Conservation (phyloP, 2,329 filamentous ascomycete genomes). For the Trichoderma brevicompactum region DNA sequence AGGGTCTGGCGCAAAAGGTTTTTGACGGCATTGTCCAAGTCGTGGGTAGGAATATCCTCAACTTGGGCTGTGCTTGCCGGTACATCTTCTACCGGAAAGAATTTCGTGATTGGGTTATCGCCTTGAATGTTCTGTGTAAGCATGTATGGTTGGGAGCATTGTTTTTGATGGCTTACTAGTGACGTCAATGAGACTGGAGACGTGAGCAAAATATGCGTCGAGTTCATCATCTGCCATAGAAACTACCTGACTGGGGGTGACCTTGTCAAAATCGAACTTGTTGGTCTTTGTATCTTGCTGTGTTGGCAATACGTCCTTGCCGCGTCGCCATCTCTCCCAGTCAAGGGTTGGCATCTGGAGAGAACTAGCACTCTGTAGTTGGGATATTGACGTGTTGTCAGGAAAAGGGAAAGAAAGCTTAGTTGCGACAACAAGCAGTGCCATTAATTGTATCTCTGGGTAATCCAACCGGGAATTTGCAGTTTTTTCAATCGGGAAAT, state of each 20-base stretch:
- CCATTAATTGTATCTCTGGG: constrained; percentile 76
- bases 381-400: constrained; percentile 47
- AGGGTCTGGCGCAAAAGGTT: constrained; percentile 34
- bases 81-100: constrained; percentile 42
- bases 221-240: constrained; percentile 63
- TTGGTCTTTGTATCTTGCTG: constrained; percentile 26
- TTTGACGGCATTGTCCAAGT: constrained; percentile 35
- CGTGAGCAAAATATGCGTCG: constrained; percentile 64
- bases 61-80: constrained; percentile 26
- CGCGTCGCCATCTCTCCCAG: constrained; percentile 71
- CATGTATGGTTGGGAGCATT: neutral
- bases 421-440: constrained; percentile 72
- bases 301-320: constrained; percentile 44
- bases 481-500: constrained; percentile 55
- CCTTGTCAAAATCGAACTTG: constrained; percentile 50
- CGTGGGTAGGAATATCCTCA: constrained; percentile 36
- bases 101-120: constrained; percentile 39
- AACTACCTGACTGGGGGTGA: constrained; percentile 66
- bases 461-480: constrained; percentile 58
- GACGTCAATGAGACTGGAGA: constrained; percentile 41
- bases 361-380: constrained; percentile 32
- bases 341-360: constrained; percentile 52
- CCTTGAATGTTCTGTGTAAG: constrained; percentile 30
- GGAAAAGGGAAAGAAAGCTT: constrained; percentile 83
- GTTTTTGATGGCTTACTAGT: constrained; percentile 37